phyloP scores from a whole-genome alignment of 2,329 filamentous ascomycete species.

The Colletotrichum spaethianum region DNA sequence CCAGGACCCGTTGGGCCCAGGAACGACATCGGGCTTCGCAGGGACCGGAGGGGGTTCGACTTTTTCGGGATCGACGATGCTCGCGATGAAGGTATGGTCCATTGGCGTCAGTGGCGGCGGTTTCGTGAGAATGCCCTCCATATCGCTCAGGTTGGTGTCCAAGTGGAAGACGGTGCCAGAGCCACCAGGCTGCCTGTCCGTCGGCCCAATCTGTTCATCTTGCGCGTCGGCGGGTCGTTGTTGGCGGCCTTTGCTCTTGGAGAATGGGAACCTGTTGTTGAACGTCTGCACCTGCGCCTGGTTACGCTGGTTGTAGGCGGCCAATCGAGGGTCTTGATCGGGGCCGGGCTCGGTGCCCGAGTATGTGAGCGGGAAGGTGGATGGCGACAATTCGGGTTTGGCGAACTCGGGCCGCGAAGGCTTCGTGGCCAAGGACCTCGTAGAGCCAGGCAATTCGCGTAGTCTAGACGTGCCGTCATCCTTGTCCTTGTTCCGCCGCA shows the following conservation, averaged over 20 bases:
- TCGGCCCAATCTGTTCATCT: conserved; percentile 73
- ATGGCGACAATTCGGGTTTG: conserved; percentile 56
- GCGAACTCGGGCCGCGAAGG: conserved; percentile 63
- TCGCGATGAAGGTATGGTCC: conserved; percentile 65
- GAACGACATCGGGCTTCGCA: conserved; percentile 32
- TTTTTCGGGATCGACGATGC: conserved; percentile 60
- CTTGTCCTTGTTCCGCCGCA: conserved; percentile 68
- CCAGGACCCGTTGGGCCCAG: conserved; percentile 75
- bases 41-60: conserved; percentile 47
- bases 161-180: conserved; percentile 77
- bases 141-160: conserved; percentile 89
- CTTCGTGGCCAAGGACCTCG: conserved; percentile 66
- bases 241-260: conserved; percentile 66
- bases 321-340: conserved; percentile 46
- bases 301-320: conserved; percentile 51
- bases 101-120: conserved; percentile 80
- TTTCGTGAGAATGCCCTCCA: conserved; percentile 90
- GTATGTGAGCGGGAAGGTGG: conserved; percentile 52
- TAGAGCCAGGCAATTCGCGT: conserved; percentile 66
- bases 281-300: conserved; percentile 61
- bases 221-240: conserved; percentile 64
- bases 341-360: conserved; percentile 49
- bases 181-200: conserved; percentile 63
- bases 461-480: conserved; percentile 64
- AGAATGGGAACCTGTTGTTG: conserved; percentile 75